These are phyloP conservation scores for Globisporangium cylindrosporum DNA, from an alignment of 352 stramenopile genomes.

Conservation along the genomic window DNA sequence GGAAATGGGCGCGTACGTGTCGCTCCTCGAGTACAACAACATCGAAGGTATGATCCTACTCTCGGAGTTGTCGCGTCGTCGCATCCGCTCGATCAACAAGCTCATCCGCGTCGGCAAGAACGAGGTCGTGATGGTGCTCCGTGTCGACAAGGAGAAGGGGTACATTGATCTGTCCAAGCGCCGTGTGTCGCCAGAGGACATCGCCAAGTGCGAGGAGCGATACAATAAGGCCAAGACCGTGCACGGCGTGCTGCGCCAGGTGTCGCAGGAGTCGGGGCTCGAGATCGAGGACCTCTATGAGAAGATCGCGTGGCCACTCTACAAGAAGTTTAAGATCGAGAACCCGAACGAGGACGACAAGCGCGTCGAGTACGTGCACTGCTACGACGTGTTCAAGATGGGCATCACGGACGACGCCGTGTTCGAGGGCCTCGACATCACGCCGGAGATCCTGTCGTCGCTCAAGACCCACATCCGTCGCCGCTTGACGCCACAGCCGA, in stretches of 20 bases:
- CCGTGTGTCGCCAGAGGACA: slow-evolving; percentile 98
- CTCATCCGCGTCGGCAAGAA: slow-evolving; percentile 99
- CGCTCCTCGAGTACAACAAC: slow-evolving; percentile 99
- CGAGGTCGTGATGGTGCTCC: slow-evolving; percentile 99
- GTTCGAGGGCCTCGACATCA: slow-evolving; percentile 91
- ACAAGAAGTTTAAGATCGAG: slow-evolving; percentile 95
- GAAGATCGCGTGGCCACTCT: slow-evolving; percentile 97
- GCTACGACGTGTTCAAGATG: slow-evolving; percentile 99
- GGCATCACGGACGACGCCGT: slow-evolving; percentile 90
- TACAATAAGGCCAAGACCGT: slow-evolving; percentile 99
- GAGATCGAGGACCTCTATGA: slow-evolving; percentile 85
- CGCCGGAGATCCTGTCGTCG: slow-evolving; percentile 78
- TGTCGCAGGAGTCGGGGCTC: slow-evolving; percentile 73
- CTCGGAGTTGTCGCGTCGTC: slow-evolving; percentile 97
- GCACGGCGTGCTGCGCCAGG: slow-evolving; percentile 91
- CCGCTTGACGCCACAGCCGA: slow-evolving; percentile 97
- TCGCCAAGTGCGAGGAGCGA: slow-evolving; percentile 98
- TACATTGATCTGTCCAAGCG: slow-evolving; percentile 99
- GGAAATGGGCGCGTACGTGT: slow-evolving; percentile 99
- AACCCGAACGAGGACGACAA: slow-evolving; percentile 75
- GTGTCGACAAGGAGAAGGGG: slow-evolving; percentile 99
- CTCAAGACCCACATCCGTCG: slow-evolving; percentile 97
- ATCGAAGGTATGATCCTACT: slow-evolving; percentile 99
- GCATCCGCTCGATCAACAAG: slow-evolving; percentile 99
- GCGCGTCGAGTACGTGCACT: slow-evolving; percentile 94